These are phyloP conservation scores for Sarocladiaceae sp. DNA, from an alignment of 2,329 filamentous ascomycete genomes.

Conservation along the genomic window DNA sequence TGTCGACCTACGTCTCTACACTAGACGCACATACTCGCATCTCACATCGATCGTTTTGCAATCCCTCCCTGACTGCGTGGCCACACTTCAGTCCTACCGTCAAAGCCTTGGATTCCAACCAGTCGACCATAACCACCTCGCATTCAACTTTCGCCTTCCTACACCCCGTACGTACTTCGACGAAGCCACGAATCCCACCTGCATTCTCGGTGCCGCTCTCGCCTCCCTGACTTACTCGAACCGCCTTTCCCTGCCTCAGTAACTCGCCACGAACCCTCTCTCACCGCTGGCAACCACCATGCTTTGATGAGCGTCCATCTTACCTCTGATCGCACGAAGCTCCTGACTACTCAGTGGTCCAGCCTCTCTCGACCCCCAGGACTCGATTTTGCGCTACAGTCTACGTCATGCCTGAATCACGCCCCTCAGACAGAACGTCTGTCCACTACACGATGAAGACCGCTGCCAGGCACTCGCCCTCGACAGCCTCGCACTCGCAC, in stretches of 20 bases:
- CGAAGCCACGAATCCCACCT: no score
- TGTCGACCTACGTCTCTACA: no score
- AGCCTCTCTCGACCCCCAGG: background rate
- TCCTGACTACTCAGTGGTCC: background rate
- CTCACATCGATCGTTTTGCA: no score
- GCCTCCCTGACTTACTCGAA: background rate
- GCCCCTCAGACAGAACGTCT: constrained; percentile 15
- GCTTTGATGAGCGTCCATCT: background rate
- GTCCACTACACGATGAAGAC: constrained; percentile 43
- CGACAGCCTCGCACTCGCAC: constrained; percentile 20
- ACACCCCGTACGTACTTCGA: no score
- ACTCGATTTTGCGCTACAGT: background rate
- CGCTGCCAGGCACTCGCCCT: constrained; percentile 29
- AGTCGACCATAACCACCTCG: no score
- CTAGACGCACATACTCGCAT: no score
- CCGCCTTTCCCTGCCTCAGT: background rate
- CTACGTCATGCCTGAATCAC: constrained; percentile 7
- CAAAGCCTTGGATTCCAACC: no score
- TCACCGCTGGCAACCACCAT: background rate
- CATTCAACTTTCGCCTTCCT: no score
- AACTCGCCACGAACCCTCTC: background rate
- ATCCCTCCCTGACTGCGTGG: no score
- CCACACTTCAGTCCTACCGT: no score
- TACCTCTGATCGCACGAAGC: background rate
- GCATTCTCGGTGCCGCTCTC: no score